Base-by-base conservation (phyloP, 208 protist genomes). In the Trypanosoma mega region DNA sequence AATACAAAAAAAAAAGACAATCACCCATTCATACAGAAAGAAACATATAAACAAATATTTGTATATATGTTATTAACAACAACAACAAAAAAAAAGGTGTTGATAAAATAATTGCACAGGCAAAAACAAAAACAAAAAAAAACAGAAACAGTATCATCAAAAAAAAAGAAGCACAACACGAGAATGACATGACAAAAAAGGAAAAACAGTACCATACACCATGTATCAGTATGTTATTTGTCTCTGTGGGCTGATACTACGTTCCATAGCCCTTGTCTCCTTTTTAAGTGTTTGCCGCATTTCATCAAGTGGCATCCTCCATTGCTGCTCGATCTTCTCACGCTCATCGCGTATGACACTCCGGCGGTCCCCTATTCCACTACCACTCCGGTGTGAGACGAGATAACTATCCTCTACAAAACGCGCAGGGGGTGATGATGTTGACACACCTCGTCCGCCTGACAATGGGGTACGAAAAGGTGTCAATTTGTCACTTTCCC, bases 291-390 rank as follows among this genome's bases (percentile, higher is more conserved):
- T 60, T 1, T n/a, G 46, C 8, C 86, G 86, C 67, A 90, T 69
- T 9, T 79, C 75, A 36, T 89, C 79, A 30, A 90, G 39, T 2
- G 72, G 63, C 57, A 90, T 67, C 1, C 66, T 43, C 56, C 70
- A 75, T 9, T 73, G 74, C 12, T 59, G 39, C 44, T 82, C 75
- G 33, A 90, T 63, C n/a, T 75, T 78, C 2, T 78, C 75, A 2
- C 78, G 73, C 64, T 89, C 86, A 20, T 87, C 78, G 0, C 67
- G 79, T 18, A 93, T 47, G 39, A 88, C 85, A 56, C 79, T 89
- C 39, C 36, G 41, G 2, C 65, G 12, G n/a, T 36, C 30, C 6
- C 29, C 33, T n/a, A 16, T 59, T 16, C 8, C 1, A 34, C 34
- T 57, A 29, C 18, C 9, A 31, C 21, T 56, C 8, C 21, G 27